A percentile compares a stretch with the other conserved stretches of the same genome.
Evolutionary conservation across 148 eudicot genomes (phyloP).

Genomic region (Camellia granthamiana): DNA sequence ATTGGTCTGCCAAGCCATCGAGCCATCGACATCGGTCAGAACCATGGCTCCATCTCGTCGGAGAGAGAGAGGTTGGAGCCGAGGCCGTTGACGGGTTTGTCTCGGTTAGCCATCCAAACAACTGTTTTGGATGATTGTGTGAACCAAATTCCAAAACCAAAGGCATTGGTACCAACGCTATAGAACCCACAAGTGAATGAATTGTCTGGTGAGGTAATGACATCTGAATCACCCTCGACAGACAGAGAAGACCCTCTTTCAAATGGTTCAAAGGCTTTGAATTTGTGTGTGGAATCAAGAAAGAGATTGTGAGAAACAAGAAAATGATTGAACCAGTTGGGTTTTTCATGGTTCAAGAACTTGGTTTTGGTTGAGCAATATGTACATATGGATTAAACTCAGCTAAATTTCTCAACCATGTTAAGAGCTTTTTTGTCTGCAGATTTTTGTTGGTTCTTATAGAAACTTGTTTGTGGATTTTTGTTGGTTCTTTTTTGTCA

Average conservation of each 20-base stretch:
- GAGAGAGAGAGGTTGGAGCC: constrained; percentile 25
- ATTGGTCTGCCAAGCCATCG: constrained; percentile 40
- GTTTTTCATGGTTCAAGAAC: constrained; percentile 16
- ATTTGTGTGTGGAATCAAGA: constrained; percentile 12
- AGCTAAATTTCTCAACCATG: too few species aligned
- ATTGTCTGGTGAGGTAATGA: constrained; percentile 26
- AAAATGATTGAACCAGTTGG: not conserved
- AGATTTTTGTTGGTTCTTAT: too few species aligned
- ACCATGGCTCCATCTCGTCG: constrained; percentile 29
- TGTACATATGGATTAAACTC: too few species aligned
- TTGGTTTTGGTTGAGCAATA: not conserved
- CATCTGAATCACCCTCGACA: constrained; percentile 24
- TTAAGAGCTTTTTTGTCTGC: too few species aligned
- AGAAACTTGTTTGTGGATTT: too few species aligned
- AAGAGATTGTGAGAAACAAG: constrained; percentile 12
- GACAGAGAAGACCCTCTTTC: constrained; percentile 31
- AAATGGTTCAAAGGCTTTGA: constrained; percentile 15
- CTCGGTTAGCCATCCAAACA: constrained; percentile 47
- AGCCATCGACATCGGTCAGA: constrained; percentile 37
- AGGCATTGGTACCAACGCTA: constrained; percentile 33
- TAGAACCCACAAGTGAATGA: constrained; percentile 44
- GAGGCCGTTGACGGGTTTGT: constrained; percentile 37
- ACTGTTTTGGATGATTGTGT: constrained; percentile 35
- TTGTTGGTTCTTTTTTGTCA: too few species aligned
- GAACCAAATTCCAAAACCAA: constrained; percentile 44